Evolutionary conservation across 2,329 filamentous ascomycete genomes (phyloP), one percentile per base, ranked within the genome.

Genomic region (Ceratocystiopsis minuta): DNA sequence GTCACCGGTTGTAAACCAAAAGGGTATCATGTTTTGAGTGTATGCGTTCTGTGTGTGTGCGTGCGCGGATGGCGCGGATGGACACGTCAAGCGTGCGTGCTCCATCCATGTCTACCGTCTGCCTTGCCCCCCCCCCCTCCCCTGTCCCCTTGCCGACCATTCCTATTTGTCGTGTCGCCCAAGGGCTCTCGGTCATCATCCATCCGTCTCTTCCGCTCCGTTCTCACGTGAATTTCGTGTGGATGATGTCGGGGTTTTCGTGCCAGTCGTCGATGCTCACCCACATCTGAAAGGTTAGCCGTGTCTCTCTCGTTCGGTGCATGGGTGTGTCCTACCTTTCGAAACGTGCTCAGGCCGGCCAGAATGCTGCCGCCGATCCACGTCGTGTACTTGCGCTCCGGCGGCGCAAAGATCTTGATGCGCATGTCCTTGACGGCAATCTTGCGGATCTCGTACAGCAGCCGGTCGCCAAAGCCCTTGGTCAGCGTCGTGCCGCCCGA

Each of bases 191-290:
- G n/a, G n/a, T n/a, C n/a, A n/a, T n/a, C n/a, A n/a, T n/a, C n/a
- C n/a, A n/a, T 34, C 17, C 12, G 6, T 20, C 16, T 15, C 12
- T 39, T 16, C n/a, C 5, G 11, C 18, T 9, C 14, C 20, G 2
- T 9, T 20, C 32, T 49, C 70, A 95, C 54, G 85, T 87, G 61
- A 96, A 94, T 63, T 94, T 96, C 56, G 85, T 90, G 63, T 96
- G 88, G 57, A 98, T 96, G 54, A 98, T 90, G 57, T 98, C 88
- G 16, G 90, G 90, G 58, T 98, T 94, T 70, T 98, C 90, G 60
- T 98, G 90, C 90, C 90, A 98, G 67, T 98, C 90, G 57, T 96
- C 90, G 57, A 94, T 88, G 63, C 86, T 94, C 55, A 98, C 90
- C 86, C 90, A 96, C 90, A 98, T 98, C 88, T 94, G 58, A 47